Conservation (phyloP, 139 green algal species). For the Chlorella vulgaris region DNA sequence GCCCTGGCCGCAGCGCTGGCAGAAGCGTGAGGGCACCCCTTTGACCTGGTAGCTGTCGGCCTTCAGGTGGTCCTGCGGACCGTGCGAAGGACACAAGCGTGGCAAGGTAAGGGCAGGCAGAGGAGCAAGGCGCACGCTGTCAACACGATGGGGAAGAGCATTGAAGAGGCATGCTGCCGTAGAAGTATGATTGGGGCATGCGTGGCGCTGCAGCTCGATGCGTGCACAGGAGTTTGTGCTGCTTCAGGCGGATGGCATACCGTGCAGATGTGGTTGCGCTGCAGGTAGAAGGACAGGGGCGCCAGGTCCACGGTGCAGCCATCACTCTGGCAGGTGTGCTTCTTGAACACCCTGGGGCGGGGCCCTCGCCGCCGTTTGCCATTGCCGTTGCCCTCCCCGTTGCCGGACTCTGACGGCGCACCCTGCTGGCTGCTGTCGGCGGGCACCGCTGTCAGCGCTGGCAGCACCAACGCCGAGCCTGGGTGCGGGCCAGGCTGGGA, state of each 20-base stretch:
- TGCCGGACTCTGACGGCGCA: neutral
- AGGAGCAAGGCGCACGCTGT: too few relatives aligned
- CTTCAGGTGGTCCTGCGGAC: conserved; percentile 29
- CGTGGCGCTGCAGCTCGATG: too few relatives aligned
- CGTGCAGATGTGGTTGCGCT: conserved; percentile 45
- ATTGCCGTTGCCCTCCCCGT: neutral
- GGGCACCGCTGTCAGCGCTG: neutral
- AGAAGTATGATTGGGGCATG: too few relatives aligned
- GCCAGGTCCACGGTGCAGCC: conserved; percentile 21
- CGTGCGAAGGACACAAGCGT: neutral
- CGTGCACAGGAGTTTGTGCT: too few relatives aligned
- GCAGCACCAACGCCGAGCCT: conserved; percentile 12
- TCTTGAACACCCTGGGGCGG: conserved; percentile 37
- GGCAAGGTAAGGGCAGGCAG: neutral
- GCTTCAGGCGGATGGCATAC: too few relatives aligned
- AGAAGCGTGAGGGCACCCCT: conserved; percentile 30
- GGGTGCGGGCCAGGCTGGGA: neutral
- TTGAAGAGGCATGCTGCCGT: too few relatives aligned
- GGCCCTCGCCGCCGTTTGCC: conserved; percentile 29
- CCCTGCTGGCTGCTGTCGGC: conserved; percentile 1
- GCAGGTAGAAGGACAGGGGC: conserved; percentile 36
- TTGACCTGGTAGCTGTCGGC: conserved; percentile 17
- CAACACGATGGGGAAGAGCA: too few relatives aligned
- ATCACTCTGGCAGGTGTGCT: conserved; percentile 37
- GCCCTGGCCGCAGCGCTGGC: conserved; percentile 44